Conservation (phyloP, 1,284 basidiomycete species). For the Austropuccinia psidii region DNA sequence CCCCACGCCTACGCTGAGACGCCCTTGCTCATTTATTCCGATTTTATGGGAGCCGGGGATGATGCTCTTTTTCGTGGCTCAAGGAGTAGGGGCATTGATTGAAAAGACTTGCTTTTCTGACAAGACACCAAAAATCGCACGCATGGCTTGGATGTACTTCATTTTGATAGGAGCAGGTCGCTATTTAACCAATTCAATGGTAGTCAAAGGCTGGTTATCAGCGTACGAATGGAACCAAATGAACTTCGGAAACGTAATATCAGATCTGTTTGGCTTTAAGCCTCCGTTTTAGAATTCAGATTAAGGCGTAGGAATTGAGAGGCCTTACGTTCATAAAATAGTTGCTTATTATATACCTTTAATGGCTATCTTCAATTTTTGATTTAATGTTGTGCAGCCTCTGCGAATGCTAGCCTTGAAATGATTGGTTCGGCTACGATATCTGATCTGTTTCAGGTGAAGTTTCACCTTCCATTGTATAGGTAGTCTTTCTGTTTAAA, state of each 20-base stretch:
- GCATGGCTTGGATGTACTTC: conserved; percentile 17
- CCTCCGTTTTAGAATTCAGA: not conserved
- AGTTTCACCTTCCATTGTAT: too few species aligned
- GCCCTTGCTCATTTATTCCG: conserved; percentile 16
- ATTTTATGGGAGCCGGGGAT: conserved; percentile 33
- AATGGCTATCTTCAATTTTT: too few species aligned
- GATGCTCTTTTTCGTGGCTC: conserved; percentile 32
- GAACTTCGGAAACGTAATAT: conserved; percentile 18
- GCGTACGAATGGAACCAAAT: conserved; percentile 31
- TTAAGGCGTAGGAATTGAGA: too few species aligned
- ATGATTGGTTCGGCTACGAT: too few species aligned
- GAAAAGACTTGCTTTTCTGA: conserved; percentile 1
- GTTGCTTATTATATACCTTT: too few species aligned
- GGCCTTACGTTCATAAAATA: too few species aligned
- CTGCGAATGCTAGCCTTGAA: too few species aligned
- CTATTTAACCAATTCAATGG: conserved; percentile 18
- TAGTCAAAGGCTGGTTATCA: conserved; percentile 28
- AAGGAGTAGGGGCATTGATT: conserved; percentile 14
- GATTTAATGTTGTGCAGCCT: too few species aligned
- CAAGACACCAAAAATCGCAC: not conserved
- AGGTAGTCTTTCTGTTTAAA: too few species aligned
- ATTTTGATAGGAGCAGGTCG: conserved; percentile 25
- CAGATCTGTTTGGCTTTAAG: conserved; percentile 6
- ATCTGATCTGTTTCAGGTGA: too few species aligned
- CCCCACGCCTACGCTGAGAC: conserved; percentile 5